Evolutionary conservation across 2,329 filamentous ascomycete genomes (phyloP), one percentile per base, ranked within the genome.

Genomic region (Phialophora macrospora): DNA sequence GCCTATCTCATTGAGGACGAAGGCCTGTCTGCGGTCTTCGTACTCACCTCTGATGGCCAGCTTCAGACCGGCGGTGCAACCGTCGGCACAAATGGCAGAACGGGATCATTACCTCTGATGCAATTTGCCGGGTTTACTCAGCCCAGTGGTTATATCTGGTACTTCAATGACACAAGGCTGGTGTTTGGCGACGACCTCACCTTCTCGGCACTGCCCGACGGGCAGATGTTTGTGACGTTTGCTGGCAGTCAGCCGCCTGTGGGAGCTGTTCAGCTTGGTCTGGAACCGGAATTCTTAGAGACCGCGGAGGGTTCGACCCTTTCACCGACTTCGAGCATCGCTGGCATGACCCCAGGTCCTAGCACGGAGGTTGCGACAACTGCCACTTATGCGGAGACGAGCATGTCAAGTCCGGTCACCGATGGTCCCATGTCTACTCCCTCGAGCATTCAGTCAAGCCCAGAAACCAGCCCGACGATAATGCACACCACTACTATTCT

Each of bases 191-290:
- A 65, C 22, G 54, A 61, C 1, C 6, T 46, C 24, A 55, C 51
- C n/a, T 68, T 68, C 52, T 62, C 49, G 20, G 57, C 56, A 14
- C 22, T 48, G 41, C 11, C 17, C 17, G 34, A 55, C 44, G 63
- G 63, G 6, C 59, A 49, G 57, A 12, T 68, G 20, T 46, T 51
- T 34, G 63, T 62, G 8, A 41, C 58, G 12, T 68, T 68, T 44
- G 38, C 55, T 30, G 63, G 55, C 11, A 28, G 49, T 58, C 26
- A 46, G 8, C 56, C 60, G 51, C 66, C 63, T 54, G 32, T 55
- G 3, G 66, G 56, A 34, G 55, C 60, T 22, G 44, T 61, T 26
- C 46, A 30, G 54, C 51, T 67, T 28, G 26, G 52, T 20, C 56
- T 67, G 57, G 38, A 22, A 14, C 51, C 56, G 6, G 38, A 57